Conservation (phyloP, 176 grass and related monocot species). For the Oryza coarctata region DNA sequence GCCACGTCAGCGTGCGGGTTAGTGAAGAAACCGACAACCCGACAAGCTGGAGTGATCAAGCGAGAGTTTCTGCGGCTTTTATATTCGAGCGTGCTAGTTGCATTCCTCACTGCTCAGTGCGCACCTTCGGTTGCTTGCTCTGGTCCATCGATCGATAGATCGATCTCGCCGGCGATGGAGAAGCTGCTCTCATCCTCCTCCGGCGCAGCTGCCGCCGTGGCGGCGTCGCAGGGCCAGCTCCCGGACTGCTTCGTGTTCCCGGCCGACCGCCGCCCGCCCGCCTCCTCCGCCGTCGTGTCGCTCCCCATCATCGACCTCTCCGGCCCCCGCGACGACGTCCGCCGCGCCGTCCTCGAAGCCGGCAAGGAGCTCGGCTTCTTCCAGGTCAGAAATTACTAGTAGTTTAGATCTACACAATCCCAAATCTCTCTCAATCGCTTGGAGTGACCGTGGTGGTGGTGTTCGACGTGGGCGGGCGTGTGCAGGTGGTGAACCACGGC, state of each 20-base stretch:
- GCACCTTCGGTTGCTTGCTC: too few relatives aligned
- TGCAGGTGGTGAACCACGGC: slow-evolving; percentile 71
- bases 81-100: background rate
- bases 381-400: slow-evolving; percentile 30
- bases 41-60: background rate
- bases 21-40: background rate
- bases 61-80: background rate
- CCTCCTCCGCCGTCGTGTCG: background rate
- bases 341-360: slow-evolving; percentile 45
- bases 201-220: too few relatives aligned
- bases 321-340: slow-evolving; percentile 40
- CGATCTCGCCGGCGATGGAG: slow-evolving; percentile 36
- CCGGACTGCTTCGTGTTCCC: slow-evolving; percentile 59
- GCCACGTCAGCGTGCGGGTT: background rate
- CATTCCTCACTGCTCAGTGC: background rate
- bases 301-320: slow-evolving; percentile 68
- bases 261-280: slow-evolving; percentile 39
- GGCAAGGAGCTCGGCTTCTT: slow-evolving; percentile 74
- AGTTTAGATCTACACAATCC: background rate
- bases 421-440: background rate
- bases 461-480: background rate
- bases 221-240: slow-evolving; percentile 21
- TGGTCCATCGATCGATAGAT: too few relatives aligned
- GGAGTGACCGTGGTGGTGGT: too few relatives aligned
- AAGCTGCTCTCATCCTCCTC: slow-evolving; percentile 48